phyloP scores from a whole-genome alignment of 129 eudicot genomes.

The Flaveria ramosissima region DNA sequence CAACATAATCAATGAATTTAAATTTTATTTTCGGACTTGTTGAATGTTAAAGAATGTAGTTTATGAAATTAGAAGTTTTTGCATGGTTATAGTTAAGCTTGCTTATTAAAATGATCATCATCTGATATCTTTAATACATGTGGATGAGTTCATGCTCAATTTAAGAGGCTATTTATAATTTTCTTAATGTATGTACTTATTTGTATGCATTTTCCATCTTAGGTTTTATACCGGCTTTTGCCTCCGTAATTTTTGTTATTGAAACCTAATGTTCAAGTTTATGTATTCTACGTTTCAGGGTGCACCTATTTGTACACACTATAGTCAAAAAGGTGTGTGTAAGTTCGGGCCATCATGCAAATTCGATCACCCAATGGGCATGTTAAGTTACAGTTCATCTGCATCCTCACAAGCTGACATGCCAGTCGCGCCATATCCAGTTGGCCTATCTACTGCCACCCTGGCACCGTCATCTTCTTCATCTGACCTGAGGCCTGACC shows the following conservation, averaged over 20 bases:
- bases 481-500: conserved; percentile 68
- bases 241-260: neutral
- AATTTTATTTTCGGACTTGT: neutral
- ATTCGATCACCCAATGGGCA: conserved; percentile 86
- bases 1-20: neutral
- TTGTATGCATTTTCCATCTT: neutral
- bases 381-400: conserved; percentile 84
- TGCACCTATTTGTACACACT: conserved; percentile 83
- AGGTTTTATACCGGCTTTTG: neutral
- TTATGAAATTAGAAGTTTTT: neutral
- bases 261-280: neutral
- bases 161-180: neutral
- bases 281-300: conserved; percentile 49
- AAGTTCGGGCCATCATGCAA: conserved; percentile 87
- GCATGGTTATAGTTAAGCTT: neutral
- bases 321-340: conserved; percentile 77
- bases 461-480: conserved; percentile 93
- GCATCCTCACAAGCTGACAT: conserved; percentile 90
- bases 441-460: conserved; percentile 67
- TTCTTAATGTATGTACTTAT: neutral
- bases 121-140: too few species aligned
- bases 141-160: neutral
- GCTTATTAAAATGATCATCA: too few species aligned
- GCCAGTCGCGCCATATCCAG: conserved; percentile 92
- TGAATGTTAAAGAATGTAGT: neutral